phyloP scores from a whole-genome alignment of 2,329 filamentous ascomycete genomes.

The Nemania diffusa region DNA sequence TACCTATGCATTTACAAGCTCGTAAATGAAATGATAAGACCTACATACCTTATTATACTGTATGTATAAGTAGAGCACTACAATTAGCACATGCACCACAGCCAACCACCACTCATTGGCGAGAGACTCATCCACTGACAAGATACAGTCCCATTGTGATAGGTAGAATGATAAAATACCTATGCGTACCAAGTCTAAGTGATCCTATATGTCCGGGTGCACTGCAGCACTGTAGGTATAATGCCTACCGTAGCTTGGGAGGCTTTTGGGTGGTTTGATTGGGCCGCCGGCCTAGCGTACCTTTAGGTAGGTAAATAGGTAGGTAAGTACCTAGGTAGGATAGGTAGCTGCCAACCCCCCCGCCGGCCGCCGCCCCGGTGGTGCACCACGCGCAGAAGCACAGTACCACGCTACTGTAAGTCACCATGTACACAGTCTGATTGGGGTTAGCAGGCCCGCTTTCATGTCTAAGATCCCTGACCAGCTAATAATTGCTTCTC shows the following conservation, averaged over 20 bases:
- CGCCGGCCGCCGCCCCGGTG: background rate
- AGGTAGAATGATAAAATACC: background rate
- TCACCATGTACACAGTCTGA: slow-evolving; percentile 16
- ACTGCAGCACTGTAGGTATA: background rate
- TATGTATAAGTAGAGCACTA: background rate
- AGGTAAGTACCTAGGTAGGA: too few species aligned
- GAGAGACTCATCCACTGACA: background rate
- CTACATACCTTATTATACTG: background rate
- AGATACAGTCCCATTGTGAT: slow-evolving; percentile 11
- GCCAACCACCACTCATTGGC: background rate
- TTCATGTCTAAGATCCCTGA: slow-evolving; percentile 32
- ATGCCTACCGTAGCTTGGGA: background rate
- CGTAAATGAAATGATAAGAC: slow-evolving; percentile 1
- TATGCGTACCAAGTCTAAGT: background rate
- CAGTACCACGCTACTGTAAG: slow-evolving; percentile 14
- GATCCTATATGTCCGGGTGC: slow-evolving; percentile 9
- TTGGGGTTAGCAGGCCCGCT: slow-evolving; percentile 29
- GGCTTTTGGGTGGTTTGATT: slow-evolving; percentile 13
- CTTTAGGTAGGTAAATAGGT: too few species aligned
- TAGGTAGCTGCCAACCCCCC: slow-evolving; percentile 5
- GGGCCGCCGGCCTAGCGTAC: slow-evolving; percentile 9
- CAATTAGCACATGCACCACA: background rate
- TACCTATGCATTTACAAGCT: background rate
- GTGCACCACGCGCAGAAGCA: slow-evolving; percentile 6
- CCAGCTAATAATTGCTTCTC: slow-evolving; percentile 36